phyloP scores from a whole-genome alignment of 208 protist species.

The Acanthamoeba rhysodes region DNA sequence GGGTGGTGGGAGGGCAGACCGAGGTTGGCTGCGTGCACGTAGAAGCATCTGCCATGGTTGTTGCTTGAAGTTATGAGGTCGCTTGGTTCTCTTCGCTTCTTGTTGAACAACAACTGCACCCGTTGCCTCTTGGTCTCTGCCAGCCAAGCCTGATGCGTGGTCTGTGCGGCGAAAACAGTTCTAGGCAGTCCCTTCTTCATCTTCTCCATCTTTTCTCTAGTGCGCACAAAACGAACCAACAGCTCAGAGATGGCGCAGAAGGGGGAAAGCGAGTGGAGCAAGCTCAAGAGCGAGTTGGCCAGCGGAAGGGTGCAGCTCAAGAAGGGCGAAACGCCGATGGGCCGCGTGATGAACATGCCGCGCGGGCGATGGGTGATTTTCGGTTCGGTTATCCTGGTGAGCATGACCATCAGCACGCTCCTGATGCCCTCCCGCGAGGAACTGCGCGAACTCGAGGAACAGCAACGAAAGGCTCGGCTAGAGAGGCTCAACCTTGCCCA shows the following conservation, averaged over 20 bases:
- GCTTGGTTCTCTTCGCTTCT: no score
- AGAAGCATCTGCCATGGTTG: background rate
- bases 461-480: background rate
- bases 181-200: no score
- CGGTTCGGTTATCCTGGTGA: background rate
- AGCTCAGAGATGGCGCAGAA: background rate
- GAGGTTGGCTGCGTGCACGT: background rate
- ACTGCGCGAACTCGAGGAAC: background rate
- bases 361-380: background rate
- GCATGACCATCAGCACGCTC: background rate
- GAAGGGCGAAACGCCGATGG: conserved; percentile 20
- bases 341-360: background rate
- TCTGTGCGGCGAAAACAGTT: no score
- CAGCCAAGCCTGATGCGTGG: no score
- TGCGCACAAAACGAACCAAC: background rate
- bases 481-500: background rate
- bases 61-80: background rate
- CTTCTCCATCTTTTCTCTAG: no score
- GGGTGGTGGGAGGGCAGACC: background rate
- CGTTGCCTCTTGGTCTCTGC: no score
- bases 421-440: conserved; percentile 22
- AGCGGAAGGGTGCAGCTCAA: background rate
- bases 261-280: conserved; percentile 1
- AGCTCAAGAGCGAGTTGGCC: background rate
- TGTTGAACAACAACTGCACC: no score